A percentile compares a stretch with the other conserved stretches of the same genome.
These are phyloP conservation scores for Suhomyces prunicola DNA, from an alignment of 805 yeast genomes.

Conservation along the genomic window DNA sequence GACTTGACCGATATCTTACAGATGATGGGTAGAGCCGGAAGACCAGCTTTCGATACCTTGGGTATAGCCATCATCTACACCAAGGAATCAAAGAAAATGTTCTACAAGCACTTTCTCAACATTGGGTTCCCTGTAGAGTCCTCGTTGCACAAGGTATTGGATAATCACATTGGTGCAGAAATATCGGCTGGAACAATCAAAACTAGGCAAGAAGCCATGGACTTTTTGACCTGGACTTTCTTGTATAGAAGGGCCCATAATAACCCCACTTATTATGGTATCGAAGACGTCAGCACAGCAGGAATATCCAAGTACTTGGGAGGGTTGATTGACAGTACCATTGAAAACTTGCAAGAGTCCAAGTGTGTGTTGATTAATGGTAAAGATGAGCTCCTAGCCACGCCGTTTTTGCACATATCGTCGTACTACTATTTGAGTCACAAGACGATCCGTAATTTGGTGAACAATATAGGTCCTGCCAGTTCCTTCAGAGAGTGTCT, in stretches of 20 bases:
- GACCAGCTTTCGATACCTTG: constrained; percentile 76
- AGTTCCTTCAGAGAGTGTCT: constrained; percentile 61
- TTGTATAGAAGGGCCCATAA: constrained; percentile 70
- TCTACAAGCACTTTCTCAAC: constrained; percentile 74
- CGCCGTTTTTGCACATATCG: constrained; percentile 80
- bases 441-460: constrained; percentile 71
- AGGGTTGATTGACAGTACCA: constrained; percentile 63
- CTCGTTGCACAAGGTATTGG: constrained; percentile 71
- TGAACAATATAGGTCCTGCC: constrained; percentile 49
- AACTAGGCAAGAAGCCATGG: constrained; percentile 66
- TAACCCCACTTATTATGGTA: constrained; percentile 74
- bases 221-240: constrained; percentile 75
- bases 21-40: constrained; percentile 78
- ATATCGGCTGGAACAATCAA: constrained; percentile 66
- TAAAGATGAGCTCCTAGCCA: constrained; percentile 53
- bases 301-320: constrained; percentile 61
- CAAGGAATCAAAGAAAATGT: constrained; percentile 68
- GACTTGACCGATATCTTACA: constrained; percentile 77
- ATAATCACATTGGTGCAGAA: constrained; percentile 79
- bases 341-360: constrained; percentile 66
- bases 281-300: constrained; percentile 54
- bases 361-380: constrained; percentile 58
- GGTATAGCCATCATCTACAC: constrained; percentile 78
- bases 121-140: constrained; percentile 84
- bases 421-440: constrained; percentile 94